A percentile compares a stretch with the other conserved stretches of the same genome.
phyloP scores from a whole-genome alignment of 345 rosid species.

The Carallia pectinifolia region DNA sequence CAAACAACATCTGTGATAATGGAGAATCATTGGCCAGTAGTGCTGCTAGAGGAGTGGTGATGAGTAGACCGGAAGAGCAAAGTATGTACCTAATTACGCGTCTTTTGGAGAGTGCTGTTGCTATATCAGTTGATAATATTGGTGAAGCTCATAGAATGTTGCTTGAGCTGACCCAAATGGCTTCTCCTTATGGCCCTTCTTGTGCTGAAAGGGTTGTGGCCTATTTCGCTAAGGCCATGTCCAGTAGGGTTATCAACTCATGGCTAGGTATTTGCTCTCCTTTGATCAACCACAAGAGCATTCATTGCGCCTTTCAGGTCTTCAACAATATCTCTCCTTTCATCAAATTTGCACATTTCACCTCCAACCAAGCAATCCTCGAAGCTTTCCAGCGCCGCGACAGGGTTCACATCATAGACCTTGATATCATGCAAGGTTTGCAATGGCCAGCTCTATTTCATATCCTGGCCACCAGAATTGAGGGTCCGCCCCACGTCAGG shows the following conservation, averaged over 20 bases:
- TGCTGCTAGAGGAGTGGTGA: not conserved
- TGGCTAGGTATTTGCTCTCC: slow-evolving; percentile 68
- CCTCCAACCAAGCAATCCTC: slow-evolving; percentile 69
- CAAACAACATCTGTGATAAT: slow-evolving; percentile 14
- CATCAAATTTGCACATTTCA: slow-evolving; percentile 67
- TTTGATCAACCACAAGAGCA: slow-evolving; percentile 38
- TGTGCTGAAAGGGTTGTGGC: slow-evolving; percentile 67
- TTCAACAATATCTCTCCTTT: slow-evolving; percentile 65
- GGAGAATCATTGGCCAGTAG: not conserved
- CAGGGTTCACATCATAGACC: slow-evolving; percentile 61
- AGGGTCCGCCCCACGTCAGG: slow-evolving; percentile 57
- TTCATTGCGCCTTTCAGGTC: slow-evolving; percentile 46
- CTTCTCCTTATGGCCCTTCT: slow-evolving; percentile 59
- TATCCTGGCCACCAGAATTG: slow-evolving; percentile 56
- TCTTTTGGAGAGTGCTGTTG: slow-evolving; percentile 61
- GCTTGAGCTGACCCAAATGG: slow-evolving; percentile 66
- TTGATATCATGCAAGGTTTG: slow-evolving; percentile 70
- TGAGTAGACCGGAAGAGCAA: slow-evolving; percentile 36
- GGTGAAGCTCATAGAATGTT: slow-evolving; percentile 61
- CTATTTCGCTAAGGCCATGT: slow-evolving; percentile 70
- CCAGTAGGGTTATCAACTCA: slow-evolving; percentile 58
- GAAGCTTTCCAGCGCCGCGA: slow-evolving; percentile 57
- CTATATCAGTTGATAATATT: slow-evolving; percentile 62
- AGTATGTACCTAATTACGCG: slow-evolving; percentile 45
- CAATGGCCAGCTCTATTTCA: slow-evolving; percentile 80